Conservation (phyloP, 106 monocot genomes). For the Dactylorhiza incarnata region DNA sequence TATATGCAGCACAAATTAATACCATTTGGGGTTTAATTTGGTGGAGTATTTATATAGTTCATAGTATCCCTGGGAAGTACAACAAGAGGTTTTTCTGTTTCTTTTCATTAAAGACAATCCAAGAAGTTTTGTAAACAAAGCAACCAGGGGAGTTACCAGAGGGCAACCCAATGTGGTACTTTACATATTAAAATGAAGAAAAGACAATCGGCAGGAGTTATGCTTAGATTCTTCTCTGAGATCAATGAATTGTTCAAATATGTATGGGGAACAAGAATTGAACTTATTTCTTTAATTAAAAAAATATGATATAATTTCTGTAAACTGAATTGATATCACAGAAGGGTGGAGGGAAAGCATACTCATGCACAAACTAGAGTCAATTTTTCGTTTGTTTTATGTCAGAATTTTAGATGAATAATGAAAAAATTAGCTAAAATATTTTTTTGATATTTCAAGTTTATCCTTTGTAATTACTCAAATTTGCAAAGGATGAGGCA, state of each 20-base stretch:
- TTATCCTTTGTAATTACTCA: not conserved
- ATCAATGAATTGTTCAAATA: not conserved
- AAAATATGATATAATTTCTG: too few relatives aligned
- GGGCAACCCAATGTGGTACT: not conserved
- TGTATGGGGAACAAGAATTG: not conserved
- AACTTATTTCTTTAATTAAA: too few relatives aligned
- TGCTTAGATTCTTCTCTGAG: not conserved
- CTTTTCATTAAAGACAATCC: not conserved
- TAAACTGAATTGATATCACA: too few relatives aligned
- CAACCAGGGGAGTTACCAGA: not conserved
- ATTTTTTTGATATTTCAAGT: not conserved
- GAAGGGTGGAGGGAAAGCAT: too few relatives aligned
- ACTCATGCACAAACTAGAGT: too few relatives aligned
- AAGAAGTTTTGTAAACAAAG: slow-evolving; percentile 8
- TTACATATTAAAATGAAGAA: not conserved
- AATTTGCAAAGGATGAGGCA: too few relatives aligned
- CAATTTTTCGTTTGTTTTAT: too few relatives aligned
- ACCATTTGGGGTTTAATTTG: not conserved
- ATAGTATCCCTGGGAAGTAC: not conserved
- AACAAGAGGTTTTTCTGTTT: not conserved
- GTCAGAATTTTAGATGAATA: not conserved
- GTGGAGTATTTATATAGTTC: not conserved
- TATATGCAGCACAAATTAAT: not conserved
- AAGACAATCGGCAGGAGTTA: not conserved
- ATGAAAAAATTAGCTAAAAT: not conserved